phyloP scores from a whole-genome alignment of 1,284 basidiomycete species.

The Heterobasidion occidentale region DNA sequence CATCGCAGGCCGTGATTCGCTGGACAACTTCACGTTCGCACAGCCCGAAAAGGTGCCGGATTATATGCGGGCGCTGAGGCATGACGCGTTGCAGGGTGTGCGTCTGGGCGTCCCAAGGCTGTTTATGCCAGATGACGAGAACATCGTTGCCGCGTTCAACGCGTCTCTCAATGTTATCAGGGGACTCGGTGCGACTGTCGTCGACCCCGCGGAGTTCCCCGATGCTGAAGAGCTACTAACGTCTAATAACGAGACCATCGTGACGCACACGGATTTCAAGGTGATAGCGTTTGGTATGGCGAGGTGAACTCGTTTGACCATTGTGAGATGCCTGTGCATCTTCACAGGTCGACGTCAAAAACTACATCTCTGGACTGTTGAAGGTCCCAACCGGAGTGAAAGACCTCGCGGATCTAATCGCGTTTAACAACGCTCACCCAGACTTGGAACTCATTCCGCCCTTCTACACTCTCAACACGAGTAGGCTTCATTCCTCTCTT shows the following conservation, averaged over 20 bases:
- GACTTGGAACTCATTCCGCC: slow-evolving; percentile 37
- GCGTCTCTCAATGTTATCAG: slow-evolving; percentile 26
- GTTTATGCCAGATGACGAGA: slow-evolving; percentile 3
- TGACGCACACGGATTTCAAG: slow-evolving; percentile 52
- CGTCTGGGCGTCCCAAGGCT: slow-evolving; percentile 46
- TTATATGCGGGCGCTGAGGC: slow-evolving; percentile 42
- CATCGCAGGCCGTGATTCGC: slow-evolving; percentile 52
- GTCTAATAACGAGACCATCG: slow-evolving; percentile 46
- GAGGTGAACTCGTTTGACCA: background rate
- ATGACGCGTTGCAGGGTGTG: slow-evolving; percentile 41
- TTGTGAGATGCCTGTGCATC: background rate
- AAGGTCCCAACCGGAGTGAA: slow-evolving; percentile 45
- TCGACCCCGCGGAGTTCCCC: slow-evolving; percentile 57
- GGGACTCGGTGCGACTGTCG: slow-evolving; percentile 46
- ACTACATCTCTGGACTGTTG: slow-evolving; percentile 34
- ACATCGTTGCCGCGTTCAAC: slow-evolving; percentile 17
- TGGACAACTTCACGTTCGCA: slow-evolving; percentile 53
- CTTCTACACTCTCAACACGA: slow-evolving; percentile 39
- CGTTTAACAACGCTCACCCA: slow-evolving; percentile 43
- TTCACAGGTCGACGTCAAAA: slow-evolving; percentile 41
- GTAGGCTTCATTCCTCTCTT: slow-evolving; percentile 18
- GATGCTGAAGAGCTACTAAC: slow-evolving; percentile 41
- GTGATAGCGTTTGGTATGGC: slow-evolving; percentile 14
- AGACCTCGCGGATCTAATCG: slow-evolving; percentile 46
- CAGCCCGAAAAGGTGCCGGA: slow-evolving; percentile 49